Evolutionary conservation across 768 basidiomycete species (phyloP), one percentile per base, ranked within the genome.

Genomic region (Suillus discolor): DNA sequence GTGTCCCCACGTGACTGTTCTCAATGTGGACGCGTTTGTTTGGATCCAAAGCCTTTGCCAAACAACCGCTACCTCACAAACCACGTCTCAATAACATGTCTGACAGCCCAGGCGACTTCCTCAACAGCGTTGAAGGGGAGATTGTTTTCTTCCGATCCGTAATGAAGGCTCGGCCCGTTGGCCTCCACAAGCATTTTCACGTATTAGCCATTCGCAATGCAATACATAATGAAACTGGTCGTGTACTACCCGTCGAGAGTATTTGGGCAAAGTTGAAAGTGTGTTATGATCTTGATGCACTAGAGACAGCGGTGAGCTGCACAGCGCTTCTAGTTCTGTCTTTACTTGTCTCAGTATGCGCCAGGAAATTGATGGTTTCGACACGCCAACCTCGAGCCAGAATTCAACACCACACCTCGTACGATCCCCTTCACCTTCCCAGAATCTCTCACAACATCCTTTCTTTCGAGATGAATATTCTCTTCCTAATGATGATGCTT

Each of bases 81-180:
- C 16, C 25, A 60, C 57, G 39, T 42, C 11, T 28, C 57, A n/a
- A 57, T 38, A 34, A 16, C 39, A 60, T 60, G 57, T 61, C 34
- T 23, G 63, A 75, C 57, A 74, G 71, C 7, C 71, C 74, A 36
- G 64, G 69, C 16, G 75, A 74, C 39, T 89, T 90, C 72, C 86
- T 95, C 47, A 84, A 89, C 72, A 87, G 85, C 8, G 85, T 93
- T 62, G 87, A 89, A 70, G 94, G 94, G 47, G 94, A 96, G 76
- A 92, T 94, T 57, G 84, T 91, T 11, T 91, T 96, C 78, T 94
- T 95, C 74, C 86, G 90, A 60, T 90, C 91, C 8, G 81, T 94
- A 62, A 92, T 91, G 85, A 88, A 88, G 54, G 85, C 92, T 20
- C 84, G 94, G 63, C 94, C 94, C 0, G 86, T 95, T 62, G 94